These are phyloP conservation scores for Viola odorata DNA, from an alignment of 345 rosid genomes.

Conservation along the genomic window DNA sequence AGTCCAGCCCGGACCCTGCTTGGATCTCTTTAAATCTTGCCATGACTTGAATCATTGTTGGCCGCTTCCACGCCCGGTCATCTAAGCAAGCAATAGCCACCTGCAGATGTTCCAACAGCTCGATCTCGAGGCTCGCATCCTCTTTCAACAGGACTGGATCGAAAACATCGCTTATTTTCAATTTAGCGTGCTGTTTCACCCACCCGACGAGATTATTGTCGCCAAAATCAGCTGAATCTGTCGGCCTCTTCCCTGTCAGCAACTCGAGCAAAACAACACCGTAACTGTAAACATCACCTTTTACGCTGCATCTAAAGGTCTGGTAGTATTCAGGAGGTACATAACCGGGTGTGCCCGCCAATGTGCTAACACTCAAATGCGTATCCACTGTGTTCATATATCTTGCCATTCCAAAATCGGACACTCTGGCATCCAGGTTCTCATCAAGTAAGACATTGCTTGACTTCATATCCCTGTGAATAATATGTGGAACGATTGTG, in stretches of 20 bases:
- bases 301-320: slow-evolving; percentile 79
- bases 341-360: slow-evolving; percentile 96
- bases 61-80: slow-evolving; percentile 62
- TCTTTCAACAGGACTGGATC: slow-evolving; percentile 72
- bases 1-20: slow-evolving; percentile 67
- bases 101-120: slow-evolving; percentile 63
- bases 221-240: slow-evolving; percentile 92
- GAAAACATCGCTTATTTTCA: slow-evolving; percentile 64
- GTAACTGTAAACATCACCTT: slow-evolving; percentile 91
- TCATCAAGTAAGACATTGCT: slow-evolving; percentile 90
- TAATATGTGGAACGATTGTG: slow-evolving; percentile 81
- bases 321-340: slow-evolving; percentile 98
- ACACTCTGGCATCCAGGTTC: slow-evolving; percentile 83
- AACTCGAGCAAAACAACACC: slow-evolving; percentile 92
- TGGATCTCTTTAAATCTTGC: slow-evolving; percentile 74
- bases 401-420: slow-evolving; percentile 98
- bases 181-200: slow-evolving; percentile 88
- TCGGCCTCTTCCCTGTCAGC: slow-evolving; percentile 82
- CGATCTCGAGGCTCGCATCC: slow-evolving; percentile 63
- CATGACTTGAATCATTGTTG: slow-evolving; percentile 80
- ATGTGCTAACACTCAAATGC: slow-evolving; percentile 92
- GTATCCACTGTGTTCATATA: slow-evolving; percentile 87
- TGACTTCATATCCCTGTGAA: slow-evolving; percentile 97
- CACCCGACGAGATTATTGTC: slow-evolving; percentile 97
- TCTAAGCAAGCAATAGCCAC: slow-evolving; percentile 83